Evolutionary conservation across 192 early-diverging fungal species (phyloP), one percentile per base, ranked within the genome.

Genomic region (Ramicandelaber brevisporus): DNA sequence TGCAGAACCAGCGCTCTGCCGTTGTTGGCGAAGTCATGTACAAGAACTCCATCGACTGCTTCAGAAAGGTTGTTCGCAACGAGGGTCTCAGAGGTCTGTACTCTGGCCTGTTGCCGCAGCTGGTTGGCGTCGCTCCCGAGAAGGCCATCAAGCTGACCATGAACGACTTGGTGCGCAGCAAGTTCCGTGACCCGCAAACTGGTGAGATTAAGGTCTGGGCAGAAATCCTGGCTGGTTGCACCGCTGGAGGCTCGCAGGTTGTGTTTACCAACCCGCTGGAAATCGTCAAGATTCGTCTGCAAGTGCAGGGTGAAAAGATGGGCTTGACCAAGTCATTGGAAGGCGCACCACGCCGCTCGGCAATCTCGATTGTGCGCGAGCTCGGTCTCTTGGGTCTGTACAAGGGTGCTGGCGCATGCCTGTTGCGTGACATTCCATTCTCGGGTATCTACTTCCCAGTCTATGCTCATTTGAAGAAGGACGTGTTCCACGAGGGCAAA

Each of bases 101-200:
- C 47, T 73, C 79, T 27, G 90, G 90, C 26, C 59, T 90, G 21
- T 62, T 78, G 14, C 89, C 89, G 26, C 86, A 90, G 50, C 63
- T 96, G 29, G 70, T 90, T 29, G 71, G 75, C 47, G 89, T 97
- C 27, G 90, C 90, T 3, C 90, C 90, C 4, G 90, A 97, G 43
- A 90, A 97, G 48, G 90, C 90, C 19, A 90, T 96, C 53, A 96
- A 96, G 55, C 46, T 96, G 43, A 90, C 90, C 4, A 70, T 96
- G 44, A 96, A 96, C 60, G 86, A 89, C 44, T 60, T 85, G 34
- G 72, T 89, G 6, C 61, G 90, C 31, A 48, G 59, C 6, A 52
- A 65, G 13, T 39, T 79, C 1, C 68, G 55, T 9, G 54, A 78
- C 41, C 60, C 53, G 37, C 45, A 73, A 3, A 70, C 65, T 0